phyloP scores from a whole-genome alignment of 371 early-diverging fungal species.

The Mortierella sp. region DNA sequence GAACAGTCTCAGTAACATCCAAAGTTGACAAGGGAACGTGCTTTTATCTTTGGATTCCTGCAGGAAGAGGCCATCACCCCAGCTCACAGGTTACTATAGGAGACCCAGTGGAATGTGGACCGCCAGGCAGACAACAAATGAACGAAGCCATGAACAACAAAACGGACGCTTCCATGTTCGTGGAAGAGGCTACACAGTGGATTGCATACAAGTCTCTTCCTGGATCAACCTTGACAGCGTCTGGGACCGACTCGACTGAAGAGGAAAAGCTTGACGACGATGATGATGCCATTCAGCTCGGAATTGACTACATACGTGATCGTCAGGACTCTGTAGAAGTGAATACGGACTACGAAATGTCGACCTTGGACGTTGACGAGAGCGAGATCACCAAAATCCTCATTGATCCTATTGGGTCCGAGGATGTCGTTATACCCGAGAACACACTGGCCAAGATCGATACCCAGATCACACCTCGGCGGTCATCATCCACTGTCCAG shows the following conservation, averaged over 20 bases:
- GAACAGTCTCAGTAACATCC: constrained; percentile 51
- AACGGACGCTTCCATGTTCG: constrained; percentile 48
- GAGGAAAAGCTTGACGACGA: constrained; percentile 38
- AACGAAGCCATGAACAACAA: constrained; percentile 33
- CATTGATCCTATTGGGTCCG: constrained; percentile 25
- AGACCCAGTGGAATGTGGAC: constrained; percentile 10
- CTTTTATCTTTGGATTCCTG: constrained; percentile 52
- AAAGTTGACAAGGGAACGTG: constrained; percentile 50
- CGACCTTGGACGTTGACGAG: constrained; percentile 28
- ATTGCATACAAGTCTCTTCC: constrained; percentile 40
- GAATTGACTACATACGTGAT: constrained; percentile 17
- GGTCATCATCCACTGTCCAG: constrained; percentile 6
- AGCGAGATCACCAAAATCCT: constrained; percentile 34
- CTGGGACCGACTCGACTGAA: constrained; percentile 50
- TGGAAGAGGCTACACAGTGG: constrained; percentile 51
- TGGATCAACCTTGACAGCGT: constrained; percentile 35
- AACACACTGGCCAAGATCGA: background rate
- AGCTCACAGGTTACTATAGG: constrained; percentile 33
- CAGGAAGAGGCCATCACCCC: constrained; percentile 43
- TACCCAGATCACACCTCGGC: background rate
- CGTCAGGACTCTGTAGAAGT: constrained; percentile 15
- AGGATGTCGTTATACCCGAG: constrained; percentile 9
- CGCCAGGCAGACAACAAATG: background rate
- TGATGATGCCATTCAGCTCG: constrained; percentile 13
- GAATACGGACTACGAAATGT: constrained; percentile 29